These are phyloP conservation scores for Kandelia obovata DNA, from an alignment of 345 rosid genomes.

Conservation along the genomic window DNA sequence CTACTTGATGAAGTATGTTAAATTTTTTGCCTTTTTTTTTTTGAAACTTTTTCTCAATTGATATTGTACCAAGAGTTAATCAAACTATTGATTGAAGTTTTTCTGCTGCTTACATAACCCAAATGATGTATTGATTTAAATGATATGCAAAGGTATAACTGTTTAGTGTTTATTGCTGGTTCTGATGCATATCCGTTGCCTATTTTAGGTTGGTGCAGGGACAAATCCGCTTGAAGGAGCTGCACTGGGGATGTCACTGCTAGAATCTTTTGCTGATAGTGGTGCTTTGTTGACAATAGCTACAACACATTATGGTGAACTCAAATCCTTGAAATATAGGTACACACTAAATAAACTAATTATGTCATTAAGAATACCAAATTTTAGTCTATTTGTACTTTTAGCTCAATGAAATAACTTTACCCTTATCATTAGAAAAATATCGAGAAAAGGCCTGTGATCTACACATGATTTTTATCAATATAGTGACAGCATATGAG, in stretches of 20 bases:
- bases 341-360: slow-evolving; percentile 17
- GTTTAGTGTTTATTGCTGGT: too few relatives aligned
- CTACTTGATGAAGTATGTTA: slow-evolving; percentile 85
- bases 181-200: slow-evolving; percentile 8
- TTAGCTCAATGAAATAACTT: neutral
- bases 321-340: slow-evolving; percentile 92
- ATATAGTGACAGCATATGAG: too few relatives aligned
- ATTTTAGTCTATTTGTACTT: neutral
- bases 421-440: too few relatives aligned
- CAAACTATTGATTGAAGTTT: too few relatives aligned
- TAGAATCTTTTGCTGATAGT: slow-evolving; percentile 73
- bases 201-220: slow-evolving; percentile 81
- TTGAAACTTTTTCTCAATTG: slow-evolving; percentile 1
- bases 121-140: too few relatives aligned
- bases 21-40: neutral
- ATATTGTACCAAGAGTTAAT: neutral
- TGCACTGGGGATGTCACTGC: slow-evolving; percentile 85
- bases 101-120: too few relatives aligned
- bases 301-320: slow-evolving; percentile 91
- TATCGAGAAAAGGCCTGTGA: too few relatives aligned
- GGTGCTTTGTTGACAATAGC: slow-evolving; percentile 84
- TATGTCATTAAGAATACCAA: neutral
- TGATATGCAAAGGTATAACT: too few relatives aligned
- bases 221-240: slow-evolving; percentile 99
- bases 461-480: too few relatives aligned